Conservation (phyloP, 371 early-diverging fungal species). For the Mortierella sp. region DNA sequence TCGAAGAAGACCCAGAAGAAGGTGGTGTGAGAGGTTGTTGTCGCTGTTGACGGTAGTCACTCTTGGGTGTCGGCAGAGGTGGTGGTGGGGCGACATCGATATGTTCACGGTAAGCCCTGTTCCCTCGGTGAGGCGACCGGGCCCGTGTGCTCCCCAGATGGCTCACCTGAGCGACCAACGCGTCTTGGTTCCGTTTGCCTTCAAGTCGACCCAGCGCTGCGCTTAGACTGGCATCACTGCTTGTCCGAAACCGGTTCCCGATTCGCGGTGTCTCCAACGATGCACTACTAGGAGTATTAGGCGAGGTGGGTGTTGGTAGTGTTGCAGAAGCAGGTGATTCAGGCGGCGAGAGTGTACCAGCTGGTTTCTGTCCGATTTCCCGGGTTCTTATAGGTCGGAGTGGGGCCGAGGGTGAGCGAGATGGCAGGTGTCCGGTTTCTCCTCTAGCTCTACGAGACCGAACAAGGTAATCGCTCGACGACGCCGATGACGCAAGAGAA, state of each 20-base stretch:
- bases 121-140: constrained; percentile 52
- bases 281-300: not conserved
- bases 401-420: constrained; percentile 2
- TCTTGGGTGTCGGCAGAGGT: constrained; percentile 46
- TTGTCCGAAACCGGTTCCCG: constrained; percentile 45
- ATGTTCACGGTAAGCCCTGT: constrained; percentile 59
- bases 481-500: constrained; percentile 17
- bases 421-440: constrained; percentile 18
- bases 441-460: constrained; percentile 22
- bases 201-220: constrained; percentile 48
- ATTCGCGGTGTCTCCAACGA: constrained; percentile 15
- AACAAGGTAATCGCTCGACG: constrained; percentile 20
- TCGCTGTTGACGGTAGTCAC: constrained; percentile 30
- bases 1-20: not conserved
- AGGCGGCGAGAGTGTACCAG: not conserved
- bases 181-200: constrained; percentile 47
- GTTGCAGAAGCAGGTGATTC: not conserved
- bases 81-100: constrained; percentile 54
- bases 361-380: not conserved
- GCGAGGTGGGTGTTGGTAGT: constrained; percentile 2
- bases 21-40: constrained; percentile 11
- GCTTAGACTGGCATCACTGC: constrained; percentile 51
- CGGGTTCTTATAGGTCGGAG: not conserved
- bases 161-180: constrained; percentile 46
- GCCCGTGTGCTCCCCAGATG: constrained; percentile 53